phyloP scores from a whole-genome alignment of 345 rosid genomes.

The Adansonia digitata region DNA sequence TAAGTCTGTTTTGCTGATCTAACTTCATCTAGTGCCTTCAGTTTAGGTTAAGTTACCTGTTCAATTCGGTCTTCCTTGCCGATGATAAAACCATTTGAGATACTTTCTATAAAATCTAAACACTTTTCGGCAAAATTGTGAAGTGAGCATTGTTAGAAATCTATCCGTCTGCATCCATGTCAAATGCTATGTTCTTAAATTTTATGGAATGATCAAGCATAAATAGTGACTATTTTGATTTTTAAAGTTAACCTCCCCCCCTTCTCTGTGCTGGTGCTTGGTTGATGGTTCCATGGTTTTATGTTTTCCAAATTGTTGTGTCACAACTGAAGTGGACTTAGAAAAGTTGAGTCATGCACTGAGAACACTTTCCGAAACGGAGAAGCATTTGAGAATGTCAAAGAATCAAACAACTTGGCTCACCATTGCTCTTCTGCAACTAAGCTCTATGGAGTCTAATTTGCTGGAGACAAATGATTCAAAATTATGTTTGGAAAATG shows the following conservation, averaged over 20 bases:
- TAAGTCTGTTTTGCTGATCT: background rate
- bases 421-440: constrained; percentile 82
- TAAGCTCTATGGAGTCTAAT: constrained; percentile 56
- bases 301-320: constrained; percentile 8
- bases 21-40: background rate
- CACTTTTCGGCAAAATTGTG: background rate
- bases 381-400: constrained; percentile 79
- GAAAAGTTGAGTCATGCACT: constrained; percentile 66
- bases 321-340: constrained; percentile 68
- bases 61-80: background rate
- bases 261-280: background rate
- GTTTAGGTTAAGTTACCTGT: background rate
- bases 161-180: background rate
- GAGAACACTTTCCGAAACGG: constrained; percentile 86
- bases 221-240: background rate
- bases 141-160: too few species aligned
- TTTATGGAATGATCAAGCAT: too few species aligned
- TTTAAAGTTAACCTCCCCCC: background rate
- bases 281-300: background rate
- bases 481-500: constrained; percentile 40
- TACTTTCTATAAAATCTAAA: background rate
- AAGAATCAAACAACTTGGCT: constrained; percentile 95
- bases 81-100: background rate
- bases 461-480: constrained; percentile 35
- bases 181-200: background rate